Conservation (phyloP, 441 rosid genomes). For the Pelargonium fulgidum region DNA sequence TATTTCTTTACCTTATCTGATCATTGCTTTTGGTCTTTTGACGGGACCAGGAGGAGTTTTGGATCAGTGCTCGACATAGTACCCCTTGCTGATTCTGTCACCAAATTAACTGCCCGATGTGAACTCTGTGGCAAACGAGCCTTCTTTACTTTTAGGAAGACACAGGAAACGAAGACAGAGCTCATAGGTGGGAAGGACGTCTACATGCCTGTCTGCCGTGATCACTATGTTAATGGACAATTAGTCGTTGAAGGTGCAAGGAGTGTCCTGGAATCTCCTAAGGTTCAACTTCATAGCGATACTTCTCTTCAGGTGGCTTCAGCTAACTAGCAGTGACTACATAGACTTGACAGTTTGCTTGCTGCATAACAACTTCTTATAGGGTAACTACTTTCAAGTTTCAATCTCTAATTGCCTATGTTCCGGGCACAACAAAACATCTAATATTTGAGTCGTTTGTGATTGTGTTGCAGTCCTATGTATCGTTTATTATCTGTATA, state of each 20-base stretch:
- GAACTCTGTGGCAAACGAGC: constrained; percentile 71
- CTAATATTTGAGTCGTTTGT: too few species aligned
- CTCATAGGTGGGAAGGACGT: constrained; percentile 74
- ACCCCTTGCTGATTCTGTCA: constrained; percentile 73
- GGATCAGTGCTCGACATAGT: constrained; percentile 73
- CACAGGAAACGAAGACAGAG: constrained; percentile 52
- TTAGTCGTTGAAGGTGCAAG: constrained; percentile 34
- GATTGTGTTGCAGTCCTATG: too few species aligned
- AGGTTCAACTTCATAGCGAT: constrained; percentile 17
- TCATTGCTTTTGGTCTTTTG: too few species aligned
- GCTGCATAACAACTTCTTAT: background rate
- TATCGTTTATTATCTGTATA: too few species aligned
- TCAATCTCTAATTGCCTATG: background rate
- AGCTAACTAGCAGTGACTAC: constrained; percentile 11
- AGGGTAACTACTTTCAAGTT: background rate
- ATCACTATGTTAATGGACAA: constrained; percentile 54
- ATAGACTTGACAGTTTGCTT: background rate
- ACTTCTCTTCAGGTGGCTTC: constrained; percentile 25
- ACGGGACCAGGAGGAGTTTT: constrained; percentile 53
- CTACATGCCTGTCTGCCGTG: constrained; percentile 88
- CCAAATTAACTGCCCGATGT: constrained; percentile 71
- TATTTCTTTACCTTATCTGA: too few species aligned
- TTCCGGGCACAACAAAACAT: background rate
- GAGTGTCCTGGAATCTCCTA: constrained; percentile 27
- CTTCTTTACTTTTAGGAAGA: constrained; percentile 70